Conservation (phyloP, 2,329 filamentous ascomycete genomes). For the Microdochium bolleyi region DNA sequence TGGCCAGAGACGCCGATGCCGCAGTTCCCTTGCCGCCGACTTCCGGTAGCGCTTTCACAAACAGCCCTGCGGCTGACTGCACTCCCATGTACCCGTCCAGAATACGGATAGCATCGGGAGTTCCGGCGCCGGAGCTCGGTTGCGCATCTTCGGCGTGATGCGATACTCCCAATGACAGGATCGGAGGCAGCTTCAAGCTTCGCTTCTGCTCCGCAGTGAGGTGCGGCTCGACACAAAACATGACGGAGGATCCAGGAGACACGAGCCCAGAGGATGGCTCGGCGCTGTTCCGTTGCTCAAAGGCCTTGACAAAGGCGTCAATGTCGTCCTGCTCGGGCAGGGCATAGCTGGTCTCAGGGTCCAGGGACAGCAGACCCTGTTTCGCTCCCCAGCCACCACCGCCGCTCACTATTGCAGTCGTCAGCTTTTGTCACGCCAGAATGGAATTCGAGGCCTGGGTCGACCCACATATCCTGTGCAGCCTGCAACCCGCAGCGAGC, state of each 20-base stretch:
- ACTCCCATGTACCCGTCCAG: background rate
- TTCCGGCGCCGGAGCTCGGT: background rate
- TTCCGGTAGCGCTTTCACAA: background rate
- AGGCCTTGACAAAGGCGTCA: slow-evolving; percentile 42
- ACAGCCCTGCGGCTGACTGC: background rate
- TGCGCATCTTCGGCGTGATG: background rate
- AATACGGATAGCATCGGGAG: background rate
- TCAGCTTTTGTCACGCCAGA: slow-evolving; percentile 12
- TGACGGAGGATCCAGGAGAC: slow-evolving; percentile 54
- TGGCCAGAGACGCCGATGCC: background rate
- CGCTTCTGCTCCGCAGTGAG: slow-evolving; percentile 2
- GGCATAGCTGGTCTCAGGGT: slow-evolving; percentile 55
- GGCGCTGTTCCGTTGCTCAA: slow-evolving; percentile 25
- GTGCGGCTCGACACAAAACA: slow-evolving; percentile 49
- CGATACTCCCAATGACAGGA: background rate
- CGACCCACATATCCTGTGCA: slow-evolving; percentile 37
- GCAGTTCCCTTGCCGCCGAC: background rate
- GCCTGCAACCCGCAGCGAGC: slow-evolving; percentile 32
- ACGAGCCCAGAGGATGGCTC: slow-evolving; percentile 45
- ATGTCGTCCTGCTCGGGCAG: slow-evolving; percentile 42
- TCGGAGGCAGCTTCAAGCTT: slow-evolving; percentile 1
- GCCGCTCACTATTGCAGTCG: slow-evolving; percentile 52
- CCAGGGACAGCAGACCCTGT: slow-evolving; percentile 69
- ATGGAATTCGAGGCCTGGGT: background rate
- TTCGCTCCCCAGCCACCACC: slow-evolving; percentile 82